Evolutionary conservation across 2,329 filamentous ascomycete species (phyloP).

Genomic region (Hypoxylon sp.): DNA sequence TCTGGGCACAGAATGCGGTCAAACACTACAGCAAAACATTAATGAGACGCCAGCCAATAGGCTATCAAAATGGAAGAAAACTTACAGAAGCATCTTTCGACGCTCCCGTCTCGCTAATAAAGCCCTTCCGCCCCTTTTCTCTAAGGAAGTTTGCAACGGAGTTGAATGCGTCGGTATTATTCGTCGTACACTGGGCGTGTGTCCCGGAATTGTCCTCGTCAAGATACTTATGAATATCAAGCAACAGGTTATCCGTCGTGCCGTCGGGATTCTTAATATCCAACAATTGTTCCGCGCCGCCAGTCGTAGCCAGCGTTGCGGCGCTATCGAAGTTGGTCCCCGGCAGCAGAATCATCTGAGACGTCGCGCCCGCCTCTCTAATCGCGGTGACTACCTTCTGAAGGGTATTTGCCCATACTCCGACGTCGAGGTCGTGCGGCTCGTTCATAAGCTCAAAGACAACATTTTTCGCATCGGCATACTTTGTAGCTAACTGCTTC

Average conservation of each 20-base stretch:
- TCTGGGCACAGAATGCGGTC: constrained; percentile 61
- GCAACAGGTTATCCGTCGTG: constrained; percentile 66
- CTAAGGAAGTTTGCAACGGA: constrained; percentile 63
- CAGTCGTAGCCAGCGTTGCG: constrained; percentile 61
- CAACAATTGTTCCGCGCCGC: constrained; percentile 64
- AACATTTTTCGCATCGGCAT: constrained; percentile 66
- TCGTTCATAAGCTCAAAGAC: constrained; percentile 79
- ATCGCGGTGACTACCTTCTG: constrained; percentile 76
- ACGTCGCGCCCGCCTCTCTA: constrained; percentile 71
- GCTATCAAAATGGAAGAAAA: neutral
- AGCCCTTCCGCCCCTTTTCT: constrained; percentile 61
- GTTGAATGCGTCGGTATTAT: constrained; percentile 65
- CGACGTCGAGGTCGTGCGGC: constrained; percentile 71
- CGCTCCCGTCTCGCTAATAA: constrained; percentile 68
- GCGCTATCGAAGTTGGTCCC: constrained; percentile 71
- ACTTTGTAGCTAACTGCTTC: constrained; percentile 69
- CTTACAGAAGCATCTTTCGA: constrained; percentile 58
- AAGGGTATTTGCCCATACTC: constrained; percentile 69
- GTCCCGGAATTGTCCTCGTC: constrained; percentile 70
- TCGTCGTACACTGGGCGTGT: constrained; percentile 63
- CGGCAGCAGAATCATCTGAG: constrained; percentile 74
- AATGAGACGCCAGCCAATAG: neutral
- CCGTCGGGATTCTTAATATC: constrained; percentile 71
- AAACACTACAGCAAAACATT: constrained; percentile 53
- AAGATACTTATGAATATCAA: constrained; percentile 73